Evolutionary conservation across 805 yeast species (phyloP), one percentile per base, ranked within the genome.

Genomic region (Candida chauliodis): DNA sequence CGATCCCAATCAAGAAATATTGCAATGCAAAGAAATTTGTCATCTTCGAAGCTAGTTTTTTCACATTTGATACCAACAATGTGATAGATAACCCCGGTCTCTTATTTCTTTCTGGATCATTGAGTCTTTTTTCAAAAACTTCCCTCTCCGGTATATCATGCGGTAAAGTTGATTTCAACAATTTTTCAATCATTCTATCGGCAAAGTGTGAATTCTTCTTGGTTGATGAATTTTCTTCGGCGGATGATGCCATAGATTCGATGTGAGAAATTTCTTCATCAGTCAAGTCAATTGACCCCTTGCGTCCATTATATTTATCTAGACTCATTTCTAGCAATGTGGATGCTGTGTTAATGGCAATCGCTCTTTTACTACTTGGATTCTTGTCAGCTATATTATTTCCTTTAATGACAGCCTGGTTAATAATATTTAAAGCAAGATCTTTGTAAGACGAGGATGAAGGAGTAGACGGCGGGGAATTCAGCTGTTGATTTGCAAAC

Each of bases 71-170:
- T 1, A 77, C 68, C 35, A 86, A 59, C 4, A 69, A 57, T 4
- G 79, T 55, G 0, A 85, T 63, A 5, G 91, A 82, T 7, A 84
- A 60, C 0, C 70, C 64, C n/a, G 79, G 81, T 25, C 64, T 60
- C 14, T 60, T 58, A 23, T 58, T 58, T 34, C 76, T 55, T 16
- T 65, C 64, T 2, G 74, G 72, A 45, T 76, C 79, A 16, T 56
- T 52, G 26, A 75, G 49, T 35, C 77, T 54, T 14, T 49, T 52
- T 27, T 68, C 63, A 21, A 78, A 52, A 4, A 60, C 57, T 37
- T 63, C 71, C 33, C 71, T 64, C 25, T 73, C 82, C 5, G 76
- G 74, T 3, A 73, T 47, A 18, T 66, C 69, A n/a, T 59, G 66
- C 3, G 77, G 75, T 13, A 78, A 55, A 1, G 79, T 63, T 43